A percentile compares a stretch with the other conserved stretches of the same genome.
Conservation (phyloP, 179 eudicot species). For the Beta macrorhiza region DNA sequence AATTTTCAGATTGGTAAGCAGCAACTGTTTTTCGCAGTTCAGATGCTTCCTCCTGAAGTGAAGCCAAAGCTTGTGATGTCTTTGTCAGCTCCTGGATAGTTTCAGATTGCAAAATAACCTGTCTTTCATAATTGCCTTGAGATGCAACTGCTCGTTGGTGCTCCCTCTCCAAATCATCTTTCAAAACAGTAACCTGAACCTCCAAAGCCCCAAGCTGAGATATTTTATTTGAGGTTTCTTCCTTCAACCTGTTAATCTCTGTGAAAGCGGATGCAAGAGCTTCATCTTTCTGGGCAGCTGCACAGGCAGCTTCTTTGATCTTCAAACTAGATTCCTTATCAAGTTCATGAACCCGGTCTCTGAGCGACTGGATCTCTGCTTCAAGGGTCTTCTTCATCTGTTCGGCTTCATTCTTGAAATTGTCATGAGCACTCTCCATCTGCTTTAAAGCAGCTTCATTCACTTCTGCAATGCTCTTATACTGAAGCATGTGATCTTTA, state of each 20-base stretch:
- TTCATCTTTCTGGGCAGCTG: conserved; percentile 54
- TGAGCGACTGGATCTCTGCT: conserved; percentile 60
- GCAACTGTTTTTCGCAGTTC: conserved; percentile 57
- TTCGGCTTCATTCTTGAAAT: conserved; percentile 67
- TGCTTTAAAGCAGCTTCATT: conserved; percentile 84
- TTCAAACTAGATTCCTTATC: conserved; percentile 57
- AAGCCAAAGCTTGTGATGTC: conserved; percentile 77
- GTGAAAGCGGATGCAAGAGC: conserved; percentile 60
- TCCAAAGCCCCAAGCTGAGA: conserved; percentile 58
- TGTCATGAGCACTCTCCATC: conserved; percentile 73
- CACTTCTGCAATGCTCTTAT: conserved; percentile 84
- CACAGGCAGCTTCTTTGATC: conserved; percentile 61
- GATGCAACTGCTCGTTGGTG: conserved; percentile 65
- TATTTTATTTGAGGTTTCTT: conserved; percentile 56
- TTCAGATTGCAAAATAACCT: conserved; percentile 89
- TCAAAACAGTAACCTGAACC: conserved; percentile 54
- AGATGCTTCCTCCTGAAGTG: conserved; percentile 66
- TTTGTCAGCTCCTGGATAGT: conserved; percentile 95
- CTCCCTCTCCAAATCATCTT: conserved; percentile 73
- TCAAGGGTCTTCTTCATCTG: conserved; percentile 62
- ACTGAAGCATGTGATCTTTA: conserved; percentile 87
- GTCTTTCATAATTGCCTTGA: conserved; percentile 89
- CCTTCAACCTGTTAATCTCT: conserved; percentile 60
- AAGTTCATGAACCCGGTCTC: conserved; percentile 54
- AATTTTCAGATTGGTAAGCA: conserved; percentile 67